Conservation (phyloP, 768 basidiomycete species). For the Hemileccinum rubropunctum region DNA sequence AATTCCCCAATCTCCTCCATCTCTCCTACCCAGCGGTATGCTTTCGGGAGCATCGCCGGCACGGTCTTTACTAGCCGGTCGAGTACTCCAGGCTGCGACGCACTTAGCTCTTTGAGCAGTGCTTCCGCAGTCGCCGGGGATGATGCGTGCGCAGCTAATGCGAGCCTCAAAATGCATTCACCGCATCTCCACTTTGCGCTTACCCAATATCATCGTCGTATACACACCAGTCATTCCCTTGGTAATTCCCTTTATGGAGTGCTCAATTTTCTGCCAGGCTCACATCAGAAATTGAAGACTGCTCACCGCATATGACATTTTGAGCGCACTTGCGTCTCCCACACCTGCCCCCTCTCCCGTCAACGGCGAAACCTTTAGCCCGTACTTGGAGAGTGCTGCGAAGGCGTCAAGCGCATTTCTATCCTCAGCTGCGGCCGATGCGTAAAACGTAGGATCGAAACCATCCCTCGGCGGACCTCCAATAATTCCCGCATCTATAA, state of each 20-base stretch:
- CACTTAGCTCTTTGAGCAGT: conserved; percentile 45
- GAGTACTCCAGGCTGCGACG: conserved; percentile 46
- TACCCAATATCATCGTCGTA: conserved; percentile 57
- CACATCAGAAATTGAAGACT: background rate
- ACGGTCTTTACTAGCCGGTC: conserved; percentile 37
- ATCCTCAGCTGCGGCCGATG: conserved; percentile 39
- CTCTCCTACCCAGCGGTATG: conserved; percentile 61
- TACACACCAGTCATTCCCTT: conserved; percentile 54
- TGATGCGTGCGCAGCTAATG: conserved; percentile 49
- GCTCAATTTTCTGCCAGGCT: background rate
- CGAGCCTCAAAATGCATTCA: conserved; percentile 1
- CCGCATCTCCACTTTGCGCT: conserved; percentile 7
- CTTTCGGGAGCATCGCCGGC: conserved; percentile 56
- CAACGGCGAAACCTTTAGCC: conserved; percentile 45
- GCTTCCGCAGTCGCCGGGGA: conserved; percentile 63
- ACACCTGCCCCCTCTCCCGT: conserved; percentile 46
- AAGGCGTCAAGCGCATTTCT: conserved; percentile 38
- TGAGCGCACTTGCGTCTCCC: conserved; percentile 59
- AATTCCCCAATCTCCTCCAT: conserved; percentile 63
- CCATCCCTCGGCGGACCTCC: conserved; percentile 49
- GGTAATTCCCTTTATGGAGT: conserved; percentile 44
- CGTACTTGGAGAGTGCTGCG: conserved; percentile 38
- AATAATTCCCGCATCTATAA: conserved; percentile 58
- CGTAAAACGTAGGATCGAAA: conserved; percentile 56
- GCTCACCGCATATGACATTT: conserved; percentile 62